Conservation (phyloP, 306 rosid genomes). For the Gillenia trifoliata region DNA sequence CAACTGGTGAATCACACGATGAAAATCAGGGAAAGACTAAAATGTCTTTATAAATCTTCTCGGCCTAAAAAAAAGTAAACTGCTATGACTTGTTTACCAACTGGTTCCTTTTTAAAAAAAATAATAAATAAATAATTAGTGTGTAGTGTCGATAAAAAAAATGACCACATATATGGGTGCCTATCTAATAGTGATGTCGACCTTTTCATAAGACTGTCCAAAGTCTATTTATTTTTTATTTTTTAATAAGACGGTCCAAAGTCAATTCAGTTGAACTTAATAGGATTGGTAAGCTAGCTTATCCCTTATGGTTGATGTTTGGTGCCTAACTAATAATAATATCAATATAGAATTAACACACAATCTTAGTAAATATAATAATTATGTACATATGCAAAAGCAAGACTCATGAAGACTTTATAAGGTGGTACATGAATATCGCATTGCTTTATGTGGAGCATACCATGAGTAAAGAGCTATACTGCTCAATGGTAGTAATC, state of each 20-base stretch:
- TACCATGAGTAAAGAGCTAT: neutral
- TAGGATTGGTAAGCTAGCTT: neutral
- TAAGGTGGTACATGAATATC: neutral
- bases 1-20: too few species aligned
- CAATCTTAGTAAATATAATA: neutral
- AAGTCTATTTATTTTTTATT: too few species aligned
- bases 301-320: neutral
- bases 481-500: neutral
- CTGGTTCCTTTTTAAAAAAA: too few species aligned
- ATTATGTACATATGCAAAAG: slow-evolving; percentile 1
- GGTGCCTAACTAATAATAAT: neutral
- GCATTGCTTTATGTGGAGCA: neutral
- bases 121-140: too few species aligned
- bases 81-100: too few species aligned
- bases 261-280: neutral
- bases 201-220: neutral
- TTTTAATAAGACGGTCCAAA: neutral
- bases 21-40: too few species aligned
- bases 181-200: neutral
- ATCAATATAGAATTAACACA: neutral
- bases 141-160: too few species aligned
- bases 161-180: neutral
- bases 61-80: too few species aligned
- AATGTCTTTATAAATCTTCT: too few species aligned
- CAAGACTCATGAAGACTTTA: slow-evolving; percentile 1